Base-by-base conservation (phyloP, 2,329 filamentous ascomycete genomes). In the Colletotrichum spaethianum region DNA sequence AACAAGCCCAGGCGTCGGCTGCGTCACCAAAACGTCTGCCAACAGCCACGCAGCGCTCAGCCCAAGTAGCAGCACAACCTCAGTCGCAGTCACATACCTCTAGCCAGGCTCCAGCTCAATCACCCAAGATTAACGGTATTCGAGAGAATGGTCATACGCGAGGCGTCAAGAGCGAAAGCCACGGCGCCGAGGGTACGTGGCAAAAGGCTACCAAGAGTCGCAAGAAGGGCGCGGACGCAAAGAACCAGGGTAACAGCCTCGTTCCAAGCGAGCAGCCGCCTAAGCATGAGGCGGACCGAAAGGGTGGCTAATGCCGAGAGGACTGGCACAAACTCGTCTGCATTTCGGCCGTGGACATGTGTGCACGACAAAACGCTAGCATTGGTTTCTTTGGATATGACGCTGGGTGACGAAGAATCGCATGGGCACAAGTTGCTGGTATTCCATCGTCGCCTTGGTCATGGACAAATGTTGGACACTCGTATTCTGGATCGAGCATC, bases 231-330 rank as follows among this genome's bases (percentile, higher is more conserved):
- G 76, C 75, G n/a, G 86, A 88, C 18, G 77, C 80, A 67, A 91
- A 89, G 77, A 84, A 84, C 76, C 79, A 81, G 59, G 78, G 78
- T 9, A 86, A 85, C 68, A 81, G 80, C 4, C 78, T 78, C 28
- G 77, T 60, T 7, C 44, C 81, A 8, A 83, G 84, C 71, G 90
- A 92, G 78, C 85, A 86, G 78, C 82, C 82, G 26, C 90, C 90
- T 3, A 89, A 86, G 79, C 86, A 90, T 64, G 87, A 88, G 16
- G 87, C 86, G 2, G 90, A 92, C 72, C 87, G 90, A 70, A 92
- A 92, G 76, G 90, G 90, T 2, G 90, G 90, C 60, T 92, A 83
- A 87, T 50, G 36, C 40, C 11, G 28, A 38, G 16, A 23, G 9
- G 20, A 28, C 28, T 18, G n/a, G 26, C n/a, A 12, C 36, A 52